phyloP scores from a whole-genome alignment of 352 stramenopile species.

The Globisporangium splendens region DNA sequence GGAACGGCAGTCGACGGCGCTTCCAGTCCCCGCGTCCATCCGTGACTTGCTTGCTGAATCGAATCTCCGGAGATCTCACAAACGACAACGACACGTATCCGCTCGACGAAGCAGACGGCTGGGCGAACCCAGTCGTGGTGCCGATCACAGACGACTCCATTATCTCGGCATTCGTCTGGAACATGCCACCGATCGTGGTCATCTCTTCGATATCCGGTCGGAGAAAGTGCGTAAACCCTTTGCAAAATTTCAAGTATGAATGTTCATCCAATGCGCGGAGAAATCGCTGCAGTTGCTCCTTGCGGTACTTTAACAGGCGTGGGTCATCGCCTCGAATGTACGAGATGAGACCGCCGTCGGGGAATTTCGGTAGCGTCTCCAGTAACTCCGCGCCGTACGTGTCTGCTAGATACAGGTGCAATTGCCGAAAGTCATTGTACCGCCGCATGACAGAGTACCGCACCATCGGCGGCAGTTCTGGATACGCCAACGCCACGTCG shows the following conservation, averaged over 20 bases:
- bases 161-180: slow-evolving; percentile 22
- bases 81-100: slow-evolving; percentile 76
- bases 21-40: slow-evolving; percentile 58
- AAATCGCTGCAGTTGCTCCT: slow-evolving; percentile 61
- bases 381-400: slow-evolving; percentile 35
- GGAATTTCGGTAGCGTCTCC: slow-evolving; percentile 58
- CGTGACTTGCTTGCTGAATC: slow-evolving; percentile 54
- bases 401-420: slow-evolving; percentile 59
- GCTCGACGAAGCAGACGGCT: slow-evolving; percentile 28
- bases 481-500: slow-evolving; percentile 17
- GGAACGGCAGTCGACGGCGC: slow-evolving; percentile 41
- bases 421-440: slow-evolving; percentile 74
- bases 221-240: slow-evolving; percentile 57
- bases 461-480: slow-evolving; percentile 59
- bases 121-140: slow-evolving; percentile 9
- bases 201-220: slow-evolving; percentile 52
- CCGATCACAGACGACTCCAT: slow-evolving; percentile 20
- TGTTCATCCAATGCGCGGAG: slow-evolving; percentile 55
- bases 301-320: slow-evolving; percentile 61
- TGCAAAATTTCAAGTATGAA: slow-evolving; percentile 55
- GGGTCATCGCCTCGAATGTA: slow-evolving; percentile 74
- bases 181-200: slow-evolving; percentile 28
- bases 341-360: slow-evolving; percentile 63
- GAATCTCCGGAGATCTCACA: slow-evolving; percentile 72
- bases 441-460: slow-evolving; percentile 76